Conservation (phyloP, 2,329 filamentous ascomycete genomes). For the Fusarium pseudocircinatum region DNA sequence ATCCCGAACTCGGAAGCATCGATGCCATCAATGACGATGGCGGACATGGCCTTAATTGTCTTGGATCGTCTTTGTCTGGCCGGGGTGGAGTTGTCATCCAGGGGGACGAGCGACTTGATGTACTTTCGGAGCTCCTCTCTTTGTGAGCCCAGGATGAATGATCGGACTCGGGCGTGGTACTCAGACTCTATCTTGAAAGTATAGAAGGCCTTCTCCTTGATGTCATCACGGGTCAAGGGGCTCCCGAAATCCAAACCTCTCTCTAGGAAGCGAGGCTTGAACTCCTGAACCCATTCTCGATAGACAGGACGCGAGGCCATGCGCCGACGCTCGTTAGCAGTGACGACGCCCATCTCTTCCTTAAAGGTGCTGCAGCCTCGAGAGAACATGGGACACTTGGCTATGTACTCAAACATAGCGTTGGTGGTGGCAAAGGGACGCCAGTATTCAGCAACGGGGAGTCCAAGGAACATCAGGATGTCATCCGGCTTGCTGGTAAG, state of each 20-base stretch:
- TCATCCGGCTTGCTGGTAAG: slow-evolving; percentile 66
- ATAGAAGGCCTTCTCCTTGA: slow-evolving; percentile 63
- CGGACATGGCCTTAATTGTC: slow-evolving; percentile 55
- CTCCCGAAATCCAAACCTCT: slow-evolving; percentile 48
- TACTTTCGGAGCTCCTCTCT: slow-evolving; percentile 51
- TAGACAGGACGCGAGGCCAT: slow-evolving; percentile 66
- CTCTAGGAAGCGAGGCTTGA: slow-evolving; percentile 62
- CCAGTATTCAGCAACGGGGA: slow-evolving; percentile 60
- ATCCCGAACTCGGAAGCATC: slow-evolving; percentile 52
- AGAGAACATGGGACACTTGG: slow-evolving; percentile 67
- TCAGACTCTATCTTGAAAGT: slow-evolving; percentile 55
- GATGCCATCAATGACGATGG: slow-evolving; percentile 57
- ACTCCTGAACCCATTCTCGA: slow-evolving; percentile 69
- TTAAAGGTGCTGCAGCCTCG: slow-evolving; percentile 38
- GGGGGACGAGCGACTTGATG: slow-evolving; percentile 52
- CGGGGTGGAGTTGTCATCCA: slow-evolving; percentile 25
- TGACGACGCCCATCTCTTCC: slow-evolving; percentile 48
- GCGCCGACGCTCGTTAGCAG: slow-evolving; percentile 66
- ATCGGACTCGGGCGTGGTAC: slow-evolving; percentile 53
- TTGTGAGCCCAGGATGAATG: slow-evolving; percentile 55
- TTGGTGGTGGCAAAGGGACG: slow-evolving; percentile 64
- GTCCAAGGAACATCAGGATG: slow-evolving; percentile 70
- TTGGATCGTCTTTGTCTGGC: not conserved
- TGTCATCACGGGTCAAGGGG: slow-evolving; percentile 51
- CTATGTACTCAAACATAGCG: slow-evolving; percentile 70